Base-by-base conservation (phyloP, 371 early-diverging fungal genomes). In the Basidiobolus meristosporus region DNA sequence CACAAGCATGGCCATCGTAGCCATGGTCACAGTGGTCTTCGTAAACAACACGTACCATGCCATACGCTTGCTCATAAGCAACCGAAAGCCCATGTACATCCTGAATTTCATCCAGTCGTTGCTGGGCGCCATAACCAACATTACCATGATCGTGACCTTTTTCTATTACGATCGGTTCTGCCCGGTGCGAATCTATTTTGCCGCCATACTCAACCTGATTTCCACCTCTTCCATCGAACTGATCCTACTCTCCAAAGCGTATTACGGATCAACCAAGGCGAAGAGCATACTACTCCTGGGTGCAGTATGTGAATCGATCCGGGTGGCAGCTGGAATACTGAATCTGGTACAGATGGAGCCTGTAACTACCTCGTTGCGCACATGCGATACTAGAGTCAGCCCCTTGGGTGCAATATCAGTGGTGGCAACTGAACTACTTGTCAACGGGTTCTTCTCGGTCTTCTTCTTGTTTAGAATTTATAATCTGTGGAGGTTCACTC, bases 61-160 rank as follows among this genome's bases (percentile, higher is more conserved):
- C 22, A 47, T 55, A 44, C 47, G 51, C 32, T 45, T 48, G 0
- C 15, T 62, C 26, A 57, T 68, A 60, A 65, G 62, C 65, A 68
- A 44, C 68, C 68, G 40, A 60, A 39, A 39, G 12, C 39, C 22
- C 19, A 46, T 46, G 21, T 42, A 38, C 15, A 16, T 18, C 4
- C 18, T 43, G 22, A 29, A 31, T 30, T 37, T 43, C n/a, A 20
- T 37, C 18, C 43, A 43, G 19, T 20, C 28, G 19, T 37, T 43
- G 14, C 19, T 43, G 9, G 43, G 43, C 5, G 9, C 28, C 17
- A n/a, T 43, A 6, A 37, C 32, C 43, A 43, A 43, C 15, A 11
- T 43, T 14, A 38, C 28, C n/a, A 43, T 37, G 9, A 4, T 43
- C 0, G 11, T 43, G n/a, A 22, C 38, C 18, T 43, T 43, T 23